A percentile compares a stretch with the other conserved stretches of the same genome.
These are phyloP conservation scores for Trichoderma guizhouense DNA, from an alignment of 2,329 filamentous ascomycete genomes.

Conservation along the genomic window DNA sequence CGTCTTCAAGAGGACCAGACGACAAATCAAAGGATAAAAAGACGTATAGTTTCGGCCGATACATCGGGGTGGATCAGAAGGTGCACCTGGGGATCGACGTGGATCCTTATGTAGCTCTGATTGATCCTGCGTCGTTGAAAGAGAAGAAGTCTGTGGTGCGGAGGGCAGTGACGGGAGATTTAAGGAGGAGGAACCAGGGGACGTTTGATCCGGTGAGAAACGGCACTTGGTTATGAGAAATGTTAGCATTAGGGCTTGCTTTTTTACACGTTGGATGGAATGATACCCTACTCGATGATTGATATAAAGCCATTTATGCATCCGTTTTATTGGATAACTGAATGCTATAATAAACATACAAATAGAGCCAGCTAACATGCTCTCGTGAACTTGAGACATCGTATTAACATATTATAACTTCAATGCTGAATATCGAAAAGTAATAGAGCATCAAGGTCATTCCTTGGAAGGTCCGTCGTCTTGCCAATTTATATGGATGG, in stretches of 20 bases:
- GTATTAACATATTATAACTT: no score
- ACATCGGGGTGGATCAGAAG: slow-evolving; percentile 44
- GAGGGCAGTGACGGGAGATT: neutral
- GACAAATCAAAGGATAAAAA: neutral
- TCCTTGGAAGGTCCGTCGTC: no score
- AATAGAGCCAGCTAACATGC: no score
- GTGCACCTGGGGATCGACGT: slow-evolving; percentile 51
- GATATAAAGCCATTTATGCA: no score
- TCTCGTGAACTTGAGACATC: no score
- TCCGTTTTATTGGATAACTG: no score
- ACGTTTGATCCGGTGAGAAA: neutral
- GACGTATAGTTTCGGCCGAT: slow-evolving; percentile 49
- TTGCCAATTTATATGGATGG: no score
- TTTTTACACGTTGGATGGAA: neutral
- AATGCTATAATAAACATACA: no score
- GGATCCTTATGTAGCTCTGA: slow-evolving; percentile 39
- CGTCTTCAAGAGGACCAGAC: neutral
- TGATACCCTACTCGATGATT: neutral
- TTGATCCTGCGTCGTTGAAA: slow-evolving; percentile 19
- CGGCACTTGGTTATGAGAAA: neutral
- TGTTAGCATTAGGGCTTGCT: fast-evolving
- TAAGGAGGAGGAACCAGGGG: neutral
- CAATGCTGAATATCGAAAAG: no score
- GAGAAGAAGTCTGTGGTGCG: neutral
- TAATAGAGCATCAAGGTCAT: no score